Base-by-base conservation (phyloP, 768 basidiomycete genomes). In the Auricularia sp. region DNA sequence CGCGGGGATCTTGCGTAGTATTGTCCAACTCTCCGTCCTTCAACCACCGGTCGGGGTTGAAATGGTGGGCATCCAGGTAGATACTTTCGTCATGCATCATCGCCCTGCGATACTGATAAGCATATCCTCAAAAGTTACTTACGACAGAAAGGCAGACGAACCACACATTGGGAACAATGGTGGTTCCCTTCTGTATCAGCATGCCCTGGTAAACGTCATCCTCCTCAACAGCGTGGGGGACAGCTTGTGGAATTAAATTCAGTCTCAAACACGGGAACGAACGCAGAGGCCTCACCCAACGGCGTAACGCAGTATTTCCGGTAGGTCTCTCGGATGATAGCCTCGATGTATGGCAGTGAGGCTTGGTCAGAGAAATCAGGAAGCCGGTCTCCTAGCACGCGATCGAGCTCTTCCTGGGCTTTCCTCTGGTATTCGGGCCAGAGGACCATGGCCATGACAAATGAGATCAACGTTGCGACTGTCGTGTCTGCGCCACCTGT, bases 401-500 rank as follows among this genome's bases (percentile, higher is more conserved):
- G 12, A 34, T 68, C 67, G 21, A 68, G 59, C 33, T 68, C 65
- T 4, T 39, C 62, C 42, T 66, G 65, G 14, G 67, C 66, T 47
- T 66, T 65, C 34, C 42, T 42, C 53, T 67, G 65, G 16, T 63
- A 61, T 7, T 65, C 65, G 23, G 66, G 66, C 42, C 62, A 63
- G 3, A 65, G 42, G 3, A 66, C 51, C 66, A 67, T 67, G 3
- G 66, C 66, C 10, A 65, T 39, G 39, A 67, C 34, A 59, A 67
- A 67, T n/a, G 35, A 33, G 7, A 43, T 36, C 39, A 67, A 3
- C 2, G 61, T 35, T 33, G 66, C 53, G 12, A 53, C 29, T 8
- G 66, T 58, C 5, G 86, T 80, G 71, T 98, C 96, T 0, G 96
- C 88, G 42, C 98, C 78, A 67, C 97, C 97, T 54, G 85, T 84